These are phyloP conservation scores for Talaromyces piceae DNA, from an alignment of 2,329 filamentous ascomycete genomes.

Conservation along the genomic window DNA sequence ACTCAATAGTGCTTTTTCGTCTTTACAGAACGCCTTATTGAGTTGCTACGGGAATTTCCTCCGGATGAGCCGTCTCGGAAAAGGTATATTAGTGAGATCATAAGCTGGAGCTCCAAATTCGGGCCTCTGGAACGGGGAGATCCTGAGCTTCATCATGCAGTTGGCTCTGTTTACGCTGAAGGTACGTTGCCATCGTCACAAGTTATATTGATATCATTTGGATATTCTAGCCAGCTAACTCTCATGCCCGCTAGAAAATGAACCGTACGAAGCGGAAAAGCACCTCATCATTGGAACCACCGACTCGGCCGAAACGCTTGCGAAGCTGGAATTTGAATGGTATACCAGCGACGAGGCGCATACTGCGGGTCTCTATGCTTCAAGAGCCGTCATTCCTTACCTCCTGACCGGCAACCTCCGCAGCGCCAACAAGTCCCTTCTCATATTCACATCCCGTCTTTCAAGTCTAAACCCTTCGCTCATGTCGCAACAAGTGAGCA, in stretches of 20 bases:
- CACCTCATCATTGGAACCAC: slow-evolving; percentile 84
- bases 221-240: slow-evolving; percentile 3
- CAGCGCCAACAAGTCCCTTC: slow-evolving; percentile 75
- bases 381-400: slow-evolving; percentile 82
- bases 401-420: slow-evolving; percentile 84
- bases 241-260: slow-evolving; percentile 55
- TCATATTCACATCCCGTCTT: slow-evolving; percentile 64
- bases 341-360: slow-evolving; percentile 84
- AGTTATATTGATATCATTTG: not conserved
- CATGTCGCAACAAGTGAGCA: slow-evolving; percentile 74
- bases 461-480: slow-evolving; percentile 52
- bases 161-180: slow-evolving; percentile 80
- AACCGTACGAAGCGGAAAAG: slow-evolving; percentile 85
- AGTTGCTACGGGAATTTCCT: slow-evolving; percentile 72
- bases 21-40: slow-evolving; percentile 55
- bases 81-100: slow-evolving; percentile 80
- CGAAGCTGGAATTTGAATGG: slow-evolving; percentile 84
- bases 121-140: slow-evolving; percentile 88
- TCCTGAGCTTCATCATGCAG: slow-evolving; percentile 88
- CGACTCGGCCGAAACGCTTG: slow-evolving; percentile 74
- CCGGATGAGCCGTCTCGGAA: slow-evolving; percentile 82
- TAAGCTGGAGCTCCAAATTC: slow-evolving; percentile 78
- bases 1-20: not conserved
- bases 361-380: slow-evolving; percentile 77
- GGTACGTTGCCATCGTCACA: slow-evolving; percentile 37